Evolutionary conservation across 2,329 filamentous ascomycete genomes (phyloP), one percentile per base, ranked within the genome.

Genomic region (Lachnellula hyalina): DNA sequence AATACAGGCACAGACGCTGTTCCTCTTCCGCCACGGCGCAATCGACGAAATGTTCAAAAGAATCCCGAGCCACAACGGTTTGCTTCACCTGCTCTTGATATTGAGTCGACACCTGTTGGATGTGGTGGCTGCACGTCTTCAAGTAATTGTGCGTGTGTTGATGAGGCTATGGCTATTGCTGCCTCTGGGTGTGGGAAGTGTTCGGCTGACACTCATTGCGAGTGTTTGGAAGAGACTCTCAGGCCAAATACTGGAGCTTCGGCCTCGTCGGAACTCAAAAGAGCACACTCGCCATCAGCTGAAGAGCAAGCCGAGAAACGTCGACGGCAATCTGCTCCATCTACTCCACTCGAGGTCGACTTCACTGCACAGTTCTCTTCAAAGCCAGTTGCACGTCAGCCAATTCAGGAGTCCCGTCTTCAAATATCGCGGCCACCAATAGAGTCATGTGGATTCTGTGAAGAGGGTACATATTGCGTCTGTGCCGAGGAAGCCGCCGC

Each of bases 401-500:
- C 61, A 50, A 59, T 61, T 46, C 65, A 57, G 48, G 61, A 59
- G 57, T 53, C 55, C 34, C 56, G 60, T 15, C 49, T 54, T 28
- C 34, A 61, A 47, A 61, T 61, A 59, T 70, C 68, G 61, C 54
- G 67, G 62, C 54, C 68, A 69, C 73, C 80, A 5, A 79, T 82
- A 58, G 89, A 93, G 63, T 80, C 82, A 19, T 94, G 89, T 68
- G 89, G 89, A 6, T 94, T 94, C 73, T 94, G 89, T 71, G 83
- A 86, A 58, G 87, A 92, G 56, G 88, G 87, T 4, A 91, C 86
- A 0, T 89, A 89, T 63, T 94, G 89, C 67, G 84, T 91, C 61
- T 94, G 89, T 70, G 89, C 88, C 23, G 89, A 92, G 61, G 71
- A 28, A 28, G 28, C 74, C 19, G 72, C 74, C 23, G 15, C 72